Conservation (phyloP, 768 basidiomycete species). For the Nidula microcarpa region DNA sequence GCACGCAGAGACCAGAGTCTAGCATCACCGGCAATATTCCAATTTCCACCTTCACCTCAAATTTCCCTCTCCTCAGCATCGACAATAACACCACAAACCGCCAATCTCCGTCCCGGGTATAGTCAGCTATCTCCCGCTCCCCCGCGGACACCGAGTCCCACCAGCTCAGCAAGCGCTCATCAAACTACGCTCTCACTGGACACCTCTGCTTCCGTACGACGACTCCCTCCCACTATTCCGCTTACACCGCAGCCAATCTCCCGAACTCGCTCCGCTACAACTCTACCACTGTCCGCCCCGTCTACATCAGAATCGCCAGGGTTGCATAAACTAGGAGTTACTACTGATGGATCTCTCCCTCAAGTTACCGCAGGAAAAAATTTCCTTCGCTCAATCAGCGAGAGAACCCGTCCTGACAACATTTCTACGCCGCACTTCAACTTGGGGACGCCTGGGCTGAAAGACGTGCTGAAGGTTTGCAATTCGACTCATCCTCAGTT, state of each 20-base stretch:
- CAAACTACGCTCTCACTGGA: constrained; percentile 60
- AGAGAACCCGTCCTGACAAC: constrained; percentile 46
- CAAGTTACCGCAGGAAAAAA: not conserved
- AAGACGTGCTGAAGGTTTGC: constrained; percentile 69
- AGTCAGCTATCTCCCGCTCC: too few relatives aligned
- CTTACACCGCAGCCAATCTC: constrained; percentile 28
- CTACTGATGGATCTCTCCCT: not conserved
- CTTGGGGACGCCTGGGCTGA: constrained; percentile 54
- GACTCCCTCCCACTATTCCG: constrained; percentile 14
- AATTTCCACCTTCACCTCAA: constrained; percentile 27
- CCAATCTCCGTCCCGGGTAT: too few relatives aligned
- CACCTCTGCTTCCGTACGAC: constrained; percentile 27
- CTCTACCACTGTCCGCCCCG: constrained; percentile 24
- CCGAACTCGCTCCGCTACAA: constrained; percentile 40
- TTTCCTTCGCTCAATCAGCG: constrained; percentile 19
- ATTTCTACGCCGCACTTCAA: constrained; percentile 17
- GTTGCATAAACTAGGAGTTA: not conserved
- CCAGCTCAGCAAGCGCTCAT: constrained; percentile 33
- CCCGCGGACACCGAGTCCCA: constrained; percentile 6
- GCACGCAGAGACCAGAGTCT: constrained; percentile 17
- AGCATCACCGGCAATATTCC: constrained; percentile 34
- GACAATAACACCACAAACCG: too few relatives aligned
- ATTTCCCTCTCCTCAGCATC: constrained; percentile 7
- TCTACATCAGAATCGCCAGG: not conserved
- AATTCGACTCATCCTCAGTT: not conserved